Conservation (phyloP, 2,329 filamentous ascomycete genomes). For the Dothistroma pini region DNA sequence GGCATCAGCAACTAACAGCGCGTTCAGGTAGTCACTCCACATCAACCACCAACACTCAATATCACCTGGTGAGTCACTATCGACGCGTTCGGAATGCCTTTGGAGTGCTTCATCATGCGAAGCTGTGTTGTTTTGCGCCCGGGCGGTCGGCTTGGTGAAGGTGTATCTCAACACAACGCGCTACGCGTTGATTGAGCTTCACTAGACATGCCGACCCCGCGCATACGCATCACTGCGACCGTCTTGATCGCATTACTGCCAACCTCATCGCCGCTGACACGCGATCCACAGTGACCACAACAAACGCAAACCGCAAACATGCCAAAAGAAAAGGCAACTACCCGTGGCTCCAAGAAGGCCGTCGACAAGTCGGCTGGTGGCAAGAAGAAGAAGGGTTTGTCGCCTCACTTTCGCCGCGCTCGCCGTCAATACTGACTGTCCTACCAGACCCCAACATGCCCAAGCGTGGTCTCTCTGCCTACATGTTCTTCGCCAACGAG, state of each 20-base stretch:
- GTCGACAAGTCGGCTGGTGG: constrained; percentile 43
- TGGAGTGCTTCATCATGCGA: neutral
- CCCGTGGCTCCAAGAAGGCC: constrained; percentile 55
- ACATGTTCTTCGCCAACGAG: constrained; percentile 99
- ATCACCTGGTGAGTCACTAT: neutral
- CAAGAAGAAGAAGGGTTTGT: constrained; percentile 71
- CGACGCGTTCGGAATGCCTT: neutral
- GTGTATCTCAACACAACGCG: neutral
- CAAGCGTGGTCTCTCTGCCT: constrained; percentile 98
- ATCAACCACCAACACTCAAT: neutral
- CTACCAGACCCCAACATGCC: constrained; percentile 85
- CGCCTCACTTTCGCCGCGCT: constrained; percentile 5
- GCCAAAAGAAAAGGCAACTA: constrained; percentile 64
- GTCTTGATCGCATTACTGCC: neutral
- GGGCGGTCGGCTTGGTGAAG: neutral
- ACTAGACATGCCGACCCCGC: neutral
- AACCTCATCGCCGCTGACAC: neutral
- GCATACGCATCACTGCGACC: neutral
- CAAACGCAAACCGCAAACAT: constrained; percentile 46
- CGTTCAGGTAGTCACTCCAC: neutral
- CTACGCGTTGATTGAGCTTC: neutral
- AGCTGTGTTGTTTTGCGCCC: neutral
- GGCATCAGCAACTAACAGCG: neutral
- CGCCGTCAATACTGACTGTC: constrained; percentile 16
- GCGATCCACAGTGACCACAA: neutral